Evolutionary conservation across 345 rosid species (phyloP).

Genomic region (Eucalyptus sideroxylon): DNA sequence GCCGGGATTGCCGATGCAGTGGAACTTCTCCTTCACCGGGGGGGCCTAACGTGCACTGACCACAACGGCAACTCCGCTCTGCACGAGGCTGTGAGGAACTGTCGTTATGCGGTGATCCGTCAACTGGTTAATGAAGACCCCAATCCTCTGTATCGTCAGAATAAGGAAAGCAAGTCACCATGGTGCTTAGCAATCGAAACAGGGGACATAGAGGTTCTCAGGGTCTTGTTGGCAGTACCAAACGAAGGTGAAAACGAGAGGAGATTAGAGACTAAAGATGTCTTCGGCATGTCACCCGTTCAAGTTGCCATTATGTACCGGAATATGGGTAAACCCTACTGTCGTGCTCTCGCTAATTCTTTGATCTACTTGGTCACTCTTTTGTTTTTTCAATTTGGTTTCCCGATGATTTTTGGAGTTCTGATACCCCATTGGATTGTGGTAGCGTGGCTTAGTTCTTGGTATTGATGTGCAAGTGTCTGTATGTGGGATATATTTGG

Average conservation of each 20-base stretch:
- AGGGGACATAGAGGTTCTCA: background rate
- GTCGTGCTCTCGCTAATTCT: background rate
- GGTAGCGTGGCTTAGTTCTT: too few species aligned
- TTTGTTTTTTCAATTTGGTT: too few species aligned
- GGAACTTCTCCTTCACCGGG: background rate
- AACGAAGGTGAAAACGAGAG: background rate
- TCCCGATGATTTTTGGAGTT: too few species aligned
- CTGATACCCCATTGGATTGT: too few species aligned
- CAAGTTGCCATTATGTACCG: background rate
- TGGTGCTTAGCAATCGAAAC: background rate
- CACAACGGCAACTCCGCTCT: background rate
- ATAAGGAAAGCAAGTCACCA: background rate
- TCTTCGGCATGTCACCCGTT: background rate
- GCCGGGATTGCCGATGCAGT: background rate
- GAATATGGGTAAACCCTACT: background rate
- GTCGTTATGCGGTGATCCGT: background rate
- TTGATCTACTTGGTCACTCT: background rate
- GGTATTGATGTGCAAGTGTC: too few species aligned
- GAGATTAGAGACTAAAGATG: rapidly evolving
- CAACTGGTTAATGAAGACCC: background rate
- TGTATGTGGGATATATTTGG: too few species aligned
- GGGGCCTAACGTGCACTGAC: background rate
- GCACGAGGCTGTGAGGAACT: background rate
- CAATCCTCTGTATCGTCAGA: background rate
- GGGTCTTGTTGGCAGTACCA: background rate